Percentiles rank a stretch among this genome's conserved stretches.
Evolutionary conservation across 1,284 basidiomycete species (phyloP).

Genomic region (Trametes sp.): DNA sequence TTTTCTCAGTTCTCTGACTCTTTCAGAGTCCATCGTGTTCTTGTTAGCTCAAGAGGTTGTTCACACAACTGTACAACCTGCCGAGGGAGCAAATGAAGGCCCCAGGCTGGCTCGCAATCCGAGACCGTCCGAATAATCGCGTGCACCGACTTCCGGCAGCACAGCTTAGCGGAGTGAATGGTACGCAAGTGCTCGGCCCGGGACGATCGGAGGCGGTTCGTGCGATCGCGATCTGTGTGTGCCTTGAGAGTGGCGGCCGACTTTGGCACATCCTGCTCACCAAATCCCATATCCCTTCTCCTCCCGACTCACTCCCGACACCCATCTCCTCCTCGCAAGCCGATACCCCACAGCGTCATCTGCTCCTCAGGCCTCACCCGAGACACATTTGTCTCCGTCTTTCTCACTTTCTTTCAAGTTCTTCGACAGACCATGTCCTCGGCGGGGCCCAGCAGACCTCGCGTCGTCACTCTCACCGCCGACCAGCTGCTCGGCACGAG

Average conservation of each 20-base stretch:
- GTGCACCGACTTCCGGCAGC: not conserved
- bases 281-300: not conserved
- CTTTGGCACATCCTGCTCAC: not conserved
- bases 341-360: not conserved
- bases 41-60: too few relatives aligned
- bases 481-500: slow-evolving; percentile 31
- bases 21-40: not conserved
- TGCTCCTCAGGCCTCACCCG: too few relatives aligned
- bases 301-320: not conserved
- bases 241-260: not conserved
- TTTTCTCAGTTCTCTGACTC: not conserved
- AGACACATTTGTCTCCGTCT: too few relatives aligned
- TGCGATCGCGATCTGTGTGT: not conserved
- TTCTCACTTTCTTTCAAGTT: too few relatives aligned
- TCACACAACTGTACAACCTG: too few relatives aligned
- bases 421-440: slow-evolving; percentile 1
- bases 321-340: not conserved
- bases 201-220: not conserved
- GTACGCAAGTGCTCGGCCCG: not conserved
- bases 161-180: slow-evolving; percentile 6
- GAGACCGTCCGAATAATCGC: not conserved
- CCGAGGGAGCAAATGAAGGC: too few relatives aligned
- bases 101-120: too few relatives aligned
- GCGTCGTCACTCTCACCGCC: slow-evolving; percentile 30
- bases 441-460: slow-evolving; percentile 24